Base-by-base conservation (phyloP, 2,329 filamentous ascomycete species). In the Venturia nashicola region DNA sequence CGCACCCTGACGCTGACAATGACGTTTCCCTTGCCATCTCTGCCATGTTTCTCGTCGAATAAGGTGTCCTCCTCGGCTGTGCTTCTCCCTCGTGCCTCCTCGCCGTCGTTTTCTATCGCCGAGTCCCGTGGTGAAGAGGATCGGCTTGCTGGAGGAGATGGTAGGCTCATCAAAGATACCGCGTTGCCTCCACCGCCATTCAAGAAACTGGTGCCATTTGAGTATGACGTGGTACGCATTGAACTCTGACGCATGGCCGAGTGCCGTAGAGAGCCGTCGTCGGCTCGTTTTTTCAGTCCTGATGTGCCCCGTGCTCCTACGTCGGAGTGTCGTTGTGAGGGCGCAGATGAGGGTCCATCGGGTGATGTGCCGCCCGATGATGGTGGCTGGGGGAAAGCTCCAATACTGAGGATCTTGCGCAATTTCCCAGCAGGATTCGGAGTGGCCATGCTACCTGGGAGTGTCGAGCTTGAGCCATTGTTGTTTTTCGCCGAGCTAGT, bases 1-100 rank as follows among this genome's bases (percentile, higher is more conserved):
- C 94, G 85, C 51, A 97, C 92, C 72, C 94, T 85, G 44, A 99
- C 92, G 72, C 94, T 97, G 69, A 99, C 93, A 66, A 97, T 76
- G 16, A 99, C 93, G 71, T 99, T 99, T 61, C 94, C 94, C 74
- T 96, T 97, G 64, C 82, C 84, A 70, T 97, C 91, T 69, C 84
- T 86, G 27, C 72, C 69, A 59, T 55, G 59, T 27, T 64, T 64
- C 27, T 61, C 44, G 44, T 36, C 51, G 4, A 59, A 46, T 11
- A 40, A 18, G n/a, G 23, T 39, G 9, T 42, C 63, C 18, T 65
- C 88, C 32, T 57, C 48, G 9, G 63, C 27, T 39, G 63, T 59
- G n/a, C 34, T 48, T 27, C 63, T 61, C 7, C 63, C 63, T 44
- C 63, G 16, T 18, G 42, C 3, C n/a, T 65, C 63, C 11, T 65